phyloP scores from a whole-genome alignment of 73 alveolate species.

The Urostyla sp. region DNA sequence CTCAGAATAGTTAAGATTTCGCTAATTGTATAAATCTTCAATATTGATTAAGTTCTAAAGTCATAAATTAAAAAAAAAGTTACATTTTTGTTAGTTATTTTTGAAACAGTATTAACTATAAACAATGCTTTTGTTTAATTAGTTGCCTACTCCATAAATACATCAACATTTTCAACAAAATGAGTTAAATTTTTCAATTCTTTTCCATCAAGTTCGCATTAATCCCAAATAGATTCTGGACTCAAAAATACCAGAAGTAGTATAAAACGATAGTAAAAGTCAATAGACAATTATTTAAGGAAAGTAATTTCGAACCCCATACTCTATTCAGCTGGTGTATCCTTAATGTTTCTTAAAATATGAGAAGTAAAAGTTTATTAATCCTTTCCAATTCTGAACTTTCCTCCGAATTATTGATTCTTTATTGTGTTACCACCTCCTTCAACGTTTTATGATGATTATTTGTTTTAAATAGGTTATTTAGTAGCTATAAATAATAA shows the following conservation, averaged over 20 bases:
- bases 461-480: not conserved
- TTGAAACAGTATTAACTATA: slow-evolving; percentile 31
- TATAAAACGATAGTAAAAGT: slow-evolving; percentile 7
- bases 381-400: not conserved
- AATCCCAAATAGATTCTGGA: slow-evolving; percentile 50
- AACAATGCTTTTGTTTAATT: slow-evolving; percentile 1
- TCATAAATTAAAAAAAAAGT: not conserved
- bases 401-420: not conserved
- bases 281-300: not conserved
- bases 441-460: not conserved
- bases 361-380: not conserved
- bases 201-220: slow-evolving; percentile 18
- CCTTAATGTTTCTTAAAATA: slow-evolving; percentile 4
- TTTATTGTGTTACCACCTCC: not conserved
- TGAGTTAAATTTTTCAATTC: not conserved
- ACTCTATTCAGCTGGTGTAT: not conserved
- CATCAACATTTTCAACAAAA: slow-evolving; percentile 27
- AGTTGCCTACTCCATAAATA: not conserved
- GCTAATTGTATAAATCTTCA: slow-evolving; percentile 7
- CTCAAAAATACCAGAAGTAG: not conserved
- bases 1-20: not conserved
- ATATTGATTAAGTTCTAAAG: slow-evolving; percentile 41
- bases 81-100: slow-evolving; percentile 53
- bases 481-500: not conserved
- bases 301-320: slow-evolving; percentile 19